Evolutionary conservation across 2,329 filamentous ascomycete genomes (phyloP), one percentile per base, ranked within the genome.

Genomic region (Alternaria novae-zelandiae): DNA sequence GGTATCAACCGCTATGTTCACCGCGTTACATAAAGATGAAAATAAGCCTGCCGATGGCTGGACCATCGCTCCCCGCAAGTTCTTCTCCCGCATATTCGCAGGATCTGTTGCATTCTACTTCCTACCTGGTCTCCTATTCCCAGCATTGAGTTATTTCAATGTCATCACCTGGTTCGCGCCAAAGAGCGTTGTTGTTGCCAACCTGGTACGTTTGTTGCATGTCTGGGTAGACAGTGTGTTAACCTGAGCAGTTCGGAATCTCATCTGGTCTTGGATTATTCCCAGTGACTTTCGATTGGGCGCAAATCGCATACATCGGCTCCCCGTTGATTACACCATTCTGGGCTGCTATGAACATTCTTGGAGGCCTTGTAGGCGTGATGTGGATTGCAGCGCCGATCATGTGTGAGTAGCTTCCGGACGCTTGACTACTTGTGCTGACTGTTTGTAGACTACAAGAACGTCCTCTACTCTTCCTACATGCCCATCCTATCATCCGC

Each of bases 201-300:
- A 96, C 77, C 83, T 97, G 49, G 84, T 85, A 74, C 66, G 82
- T 68, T n/a, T 11, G 5, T 1, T 7, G 30, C 23, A 20, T n/a
- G n/a, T 11, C 11, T 5, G 23, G 41, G 15, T 11, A 1, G 4
- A 17, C 6, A n/a, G 7, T 8, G n/a, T 1, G 30, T 63, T 75
- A 46, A 75, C 25, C 23, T 12, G 6, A 47, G 3, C 66, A 86
- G 67, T 96, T 96, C 74, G 93, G 93, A 15, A 91, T 95, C 15
- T 87, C 89, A n/a, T 95, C 93, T 2, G 93, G 93, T 3, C 85
- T 97, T 13, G 93, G 93, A 1, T 82, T 97, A 32, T 93, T 96
- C 65, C 93, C 93, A 0, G 77, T 97, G 72, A 96, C 93, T 0
- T 96, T 97, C 74, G 93, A 97, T 81, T 97, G 93, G 93, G 91